Percentiles rank a stretch among this genome's conserved stretches.
Evolutionary conservation across 768 basidiomycete species (phyloP).

Genomic region (Termitomyces sp.): DNA sequence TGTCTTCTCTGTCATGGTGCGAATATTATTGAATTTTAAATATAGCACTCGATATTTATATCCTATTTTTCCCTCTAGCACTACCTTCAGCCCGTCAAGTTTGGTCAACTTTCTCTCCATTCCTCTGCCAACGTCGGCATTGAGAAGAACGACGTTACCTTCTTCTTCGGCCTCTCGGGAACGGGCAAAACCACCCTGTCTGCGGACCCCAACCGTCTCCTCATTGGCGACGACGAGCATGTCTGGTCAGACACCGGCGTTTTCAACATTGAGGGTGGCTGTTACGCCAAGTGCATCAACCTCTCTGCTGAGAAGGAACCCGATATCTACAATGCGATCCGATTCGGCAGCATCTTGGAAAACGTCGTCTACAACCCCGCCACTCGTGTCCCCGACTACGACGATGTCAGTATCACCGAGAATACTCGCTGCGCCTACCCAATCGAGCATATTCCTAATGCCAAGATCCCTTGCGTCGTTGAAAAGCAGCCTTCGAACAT

Average conservation of each 20-base stretch:
- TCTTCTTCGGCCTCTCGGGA: conserved; percentile 98
- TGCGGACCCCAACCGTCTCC: conserved; percentile 88
- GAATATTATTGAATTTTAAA: conserved; percentile 16
- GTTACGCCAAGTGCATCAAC: conserved; percentile 98
- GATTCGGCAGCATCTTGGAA: conserved; percentile 95
- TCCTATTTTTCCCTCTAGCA: conserved; percentile 49
- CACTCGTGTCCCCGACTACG: conserved; percentile 86
- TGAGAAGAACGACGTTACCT: conserved; percentile 86
- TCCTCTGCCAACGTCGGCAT: conserved; percentile 96
- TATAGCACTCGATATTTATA: conserved; percentile 15
- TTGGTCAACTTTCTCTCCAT: conserved; percentile 95
- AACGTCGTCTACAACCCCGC: conserved; percentile 95
- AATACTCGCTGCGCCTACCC: conserved; percentile 99
- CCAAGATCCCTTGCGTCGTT: conserved; percentile 89
- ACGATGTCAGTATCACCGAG: conserved; percentile 95
- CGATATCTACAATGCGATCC: conserved; percentile 94
- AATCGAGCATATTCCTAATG: conserved; percentile 95
- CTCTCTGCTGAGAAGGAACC: conserved; percentile 97
- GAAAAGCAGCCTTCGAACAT: conserved; percentile 89
- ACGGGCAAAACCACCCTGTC: conserved; percentile 99
- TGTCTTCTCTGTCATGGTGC: conserved; percentile 96
- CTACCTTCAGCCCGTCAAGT: conserved; percentile 98
- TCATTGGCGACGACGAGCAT: conserved; percentile 99
- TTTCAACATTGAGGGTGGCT: conserved; percentile 99
- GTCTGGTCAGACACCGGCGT: conserved; percentile 99